Base-by-base conservation (phyloP, 1,139 yeast species). In the Candida glucosophila region DNA sequence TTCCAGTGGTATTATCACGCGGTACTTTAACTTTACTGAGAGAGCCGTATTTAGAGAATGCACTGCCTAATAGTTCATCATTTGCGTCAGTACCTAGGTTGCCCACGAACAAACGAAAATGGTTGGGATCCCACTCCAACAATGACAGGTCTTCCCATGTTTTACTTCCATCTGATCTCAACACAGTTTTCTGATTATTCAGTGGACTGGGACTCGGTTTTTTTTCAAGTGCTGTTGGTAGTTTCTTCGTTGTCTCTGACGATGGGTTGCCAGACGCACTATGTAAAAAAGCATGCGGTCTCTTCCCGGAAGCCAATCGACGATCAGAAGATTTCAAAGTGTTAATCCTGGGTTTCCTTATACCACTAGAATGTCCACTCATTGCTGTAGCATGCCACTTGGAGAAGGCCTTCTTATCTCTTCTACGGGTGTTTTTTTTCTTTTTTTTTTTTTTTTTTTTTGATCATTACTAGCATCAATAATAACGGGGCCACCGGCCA, bases 41-140 rank as follows among this genome's bases (percentile, higher is more conserved):
- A 4, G 73, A 64, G 24, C 51, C 50, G 47, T 55, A 80, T 32
- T 49, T 59, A 15, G 44, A 46, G 44, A 80, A 79, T 1, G 82
- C 75, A 15, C 53, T 49, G 8, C 49, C 40, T 13, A 80, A 53
- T 27, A 71, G 41, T 12, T 62, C 70, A 33, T 77, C 83, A 13
- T 62, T 69, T 4, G 74, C 88, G 37, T 79, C 90, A 3, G 67
- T 60, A 0, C 85, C 82, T 22, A 80, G 50, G 39, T 80, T 80
- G 0, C 92, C 92, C 6, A 80, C 82, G 52, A 79, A 80, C 9
- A 80, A 52, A 17, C 86, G 54, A 48, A 76, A 80, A 43, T 78
- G 85, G n/a, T 60, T 53, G 12, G 77, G 79, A 38, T 75, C 66
- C 82, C 82, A 76, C 20, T 67, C 74, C 12, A 61, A 50, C 22